Base-by-base conservation (phyloP, 352 stramenopile genomes). In the Phytopythium montanum region DNA sequence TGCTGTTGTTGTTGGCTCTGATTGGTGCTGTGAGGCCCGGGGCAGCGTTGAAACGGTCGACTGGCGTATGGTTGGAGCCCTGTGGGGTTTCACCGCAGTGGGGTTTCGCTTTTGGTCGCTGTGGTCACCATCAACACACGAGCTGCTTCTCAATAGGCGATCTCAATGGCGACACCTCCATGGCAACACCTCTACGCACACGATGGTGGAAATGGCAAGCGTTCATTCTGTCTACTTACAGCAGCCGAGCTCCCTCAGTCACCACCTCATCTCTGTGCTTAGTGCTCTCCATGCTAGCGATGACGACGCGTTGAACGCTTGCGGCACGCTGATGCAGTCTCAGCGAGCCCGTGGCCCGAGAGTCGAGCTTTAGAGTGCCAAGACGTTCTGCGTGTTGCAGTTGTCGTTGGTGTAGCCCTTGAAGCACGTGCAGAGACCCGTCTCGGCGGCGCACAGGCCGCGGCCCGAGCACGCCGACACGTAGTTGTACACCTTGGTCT, bases 361-460 rank as follows among this genome's bases (percentile, higher is more conserved):
- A 9, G 19, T 13, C 4, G 26, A 16, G 33, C 18, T 38, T 39
- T 87, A 90, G 34, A 92, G 62, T 38, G 83, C 83, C 39, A 92
- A 56, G 56, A 90, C 87, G 72, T 88, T 92, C 64, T 92, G 83
- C n/a, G 74, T 86, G 66, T 92, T 73, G 65, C 83, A 92, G 34
- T 90, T 90, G 71, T 92, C 83, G 67, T 90, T 87, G 12, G 85
- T 93, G 82, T 96, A 97, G 56, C 88, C 88, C 64, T 88, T 91
- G 73, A 95, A 97, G 69, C 88, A 97, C 18, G 68, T 62, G 70
- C 88, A 97, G 60, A 94, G 53, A 2, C 88, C 88, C 39, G 70
- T 86, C 12, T 86, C 75, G 25, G 59, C 75, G 5, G 49, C 46
- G 60, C 88, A 97, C 25, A 95, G 62, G 2, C 86, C 88, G 42